phyloP scores from a whole-genome alignment of 176 grass and related monocot genomes.

The Cymbopogon citratus region DNA sequence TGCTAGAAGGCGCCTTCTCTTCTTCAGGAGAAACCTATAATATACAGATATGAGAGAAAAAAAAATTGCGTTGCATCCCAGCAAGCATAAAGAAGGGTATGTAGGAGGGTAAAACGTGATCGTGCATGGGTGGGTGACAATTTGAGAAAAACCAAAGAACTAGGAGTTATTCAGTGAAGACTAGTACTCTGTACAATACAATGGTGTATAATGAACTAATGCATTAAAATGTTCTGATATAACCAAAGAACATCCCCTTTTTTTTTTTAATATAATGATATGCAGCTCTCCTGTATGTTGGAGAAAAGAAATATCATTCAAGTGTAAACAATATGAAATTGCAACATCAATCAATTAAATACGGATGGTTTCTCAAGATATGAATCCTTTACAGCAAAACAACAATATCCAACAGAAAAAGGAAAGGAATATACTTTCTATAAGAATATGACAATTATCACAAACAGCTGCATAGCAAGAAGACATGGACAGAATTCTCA shows the following conservation, averaged over 20 bases:
- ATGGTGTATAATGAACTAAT: not conserved
- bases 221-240: not conserved
- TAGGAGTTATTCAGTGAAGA: not conserved
- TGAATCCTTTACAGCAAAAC: too few relatives aligned
- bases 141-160: not conserved
- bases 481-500: not conserved
- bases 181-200: not conserved
- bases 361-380: too few relatives aligned
- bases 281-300: too few relatives aligned
- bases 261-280: too few relatives aligned
- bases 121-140: not conserved
- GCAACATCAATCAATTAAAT: not conserved
- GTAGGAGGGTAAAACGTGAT: not conserved
- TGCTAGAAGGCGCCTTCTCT: conserved; percentile 57
- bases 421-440: too few relatives aligned
- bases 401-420: too few relatives aligned
- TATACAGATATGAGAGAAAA: conserved; percentile 12
- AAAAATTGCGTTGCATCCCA: conserved; percentile 7
- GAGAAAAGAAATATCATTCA: too few relatives aligned
- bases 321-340: too few relatives aligned
- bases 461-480: not conserved
- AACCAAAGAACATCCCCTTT: too few relatives aligned
- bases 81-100: conserved; percentile 1
- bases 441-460: too few relatives aligned
- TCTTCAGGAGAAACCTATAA: conserved; percentile 68